phyloP scores from a whole-genome alignment of 208 protist genomes.

The Crithidia sp. region DNA sequence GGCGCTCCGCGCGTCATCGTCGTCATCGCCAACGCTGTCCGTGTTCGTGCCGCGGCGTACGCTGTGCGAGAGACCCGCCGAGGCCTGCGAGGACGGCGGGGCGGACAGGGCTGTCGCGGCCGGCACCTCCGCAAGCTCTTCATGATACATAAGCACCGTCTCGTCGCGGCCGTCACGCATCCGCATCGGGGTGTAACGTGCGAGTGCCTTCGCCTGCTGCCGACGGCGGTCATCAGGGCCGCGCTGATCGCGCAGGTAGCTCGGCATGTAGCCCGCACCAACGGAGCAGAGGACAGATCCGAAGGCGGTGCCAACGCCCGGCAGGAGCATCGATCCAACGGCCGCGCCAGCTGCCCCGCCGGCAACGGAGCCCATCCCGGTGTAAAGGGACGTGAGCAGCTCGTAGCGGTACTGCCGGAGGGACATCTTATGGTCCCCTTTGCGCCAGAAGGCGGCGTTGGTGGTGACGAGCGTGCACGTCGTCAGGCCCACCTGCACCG shows the following conservation, averaged over 20 bases:
- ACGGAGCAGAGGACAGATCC: slow-evolving; percentile 53
- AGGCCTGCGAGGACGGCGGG: background rate
- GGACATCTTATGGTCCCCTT: slow-evolving; percentile 34
- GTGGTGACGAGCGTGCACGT: slow-evolving; percentile 45
- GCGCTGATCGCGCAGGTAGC: slow-evolving; percentile 33
- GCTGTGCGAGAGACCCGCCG: background rate
- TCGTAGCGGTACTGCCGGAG: slow-evolving; percentile 64
- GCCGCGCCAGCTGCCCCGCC: slow-evolving; percentile 58
- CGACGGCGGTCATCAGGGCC: slow-evolving; percentile 47
- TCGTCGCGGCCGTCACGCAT: slow-evolving; percentile 18
- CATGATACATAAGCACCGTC: slow-evolving; percentile 26
- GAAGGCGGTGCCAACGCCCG: slow-evolving; percentile 70
- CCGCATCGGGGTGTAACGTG: slow-evolving; percentile 18
- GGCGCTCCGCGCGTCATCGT: background rate
- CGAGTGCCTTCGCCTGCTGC: slow-evolving; percentile 20
- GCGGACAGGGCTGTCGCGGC: background rate
- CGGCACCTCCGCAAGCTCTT: slow-evolving; percentile 11
- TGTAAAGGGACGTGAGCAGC: slow-evolving; percentile 41
- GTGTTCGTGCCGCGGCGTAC: no score
- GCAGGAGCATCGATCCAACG: slow-evolving; percentile 55
- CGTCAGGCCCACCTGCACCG: slow-evolving; percentile 45
- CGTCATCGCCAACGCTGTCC: no score
- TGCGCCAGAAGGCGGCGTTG: slow-evolving; percentile 39
- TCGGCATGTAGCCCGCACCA: slow-evolving; percentile 44
- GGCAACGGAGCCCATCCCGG: slow-evolving; percentile 41